Conservation (phyloP, 2,329 filamentous ascomycete genomes). For the Sporothrix globosa region DNA sequence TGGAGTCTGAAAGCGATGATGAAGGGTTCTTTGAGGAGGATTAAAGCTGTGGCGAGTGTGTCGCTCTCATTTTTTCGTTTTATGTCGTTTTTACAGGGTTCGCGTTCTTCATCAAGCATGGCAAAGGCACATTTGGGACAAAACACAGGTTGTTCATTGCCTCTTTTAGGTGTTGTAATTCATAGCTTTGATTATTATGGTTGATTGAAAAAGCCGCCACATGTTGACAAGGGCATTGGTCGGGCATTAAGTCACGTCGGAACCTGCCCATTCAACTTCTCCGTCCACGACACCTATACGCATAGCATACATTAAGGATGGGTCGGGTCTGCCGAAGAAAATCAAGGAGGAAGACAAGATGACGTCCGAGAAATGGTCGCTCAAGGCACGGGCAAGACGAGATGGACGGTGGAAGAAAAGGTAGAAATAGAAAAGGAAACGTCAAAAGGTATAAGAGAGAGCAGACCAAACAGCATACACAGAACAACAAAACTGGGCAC, state of each 20-base stretch:
- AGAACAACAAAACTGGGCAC: neutral
- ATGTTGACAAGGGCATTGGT: neutral
- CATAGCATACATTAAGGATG: neutral
- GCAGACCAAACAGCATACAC: neutral
- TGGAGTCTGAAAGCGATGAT: slow-evolving; percentile 41
- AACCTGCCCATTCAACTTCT: neutral
- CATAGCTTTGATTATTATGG: slow-evolving; percentile 19
- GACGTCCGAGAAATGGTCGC: neutral
- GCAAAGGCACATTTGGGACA: neutral
- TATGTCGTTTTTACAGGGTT: neutral
- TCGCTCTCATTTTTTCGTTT: neutral
- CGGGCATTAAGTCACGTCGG: neutral
- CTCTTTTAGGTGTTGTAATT: neutral
- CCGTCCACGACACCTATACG: neutral
- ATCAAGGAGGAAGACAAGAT: neutral
- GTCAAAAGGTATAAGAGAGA: slow-evolving; percentile 26
- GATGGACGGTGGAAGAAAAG: neutral
- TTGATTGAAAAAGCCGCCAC: neutral
- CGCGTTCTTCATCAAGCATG: neutral
- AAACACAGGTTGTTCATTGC: too few species aligned
- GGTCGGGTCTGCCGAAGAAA: neutral
- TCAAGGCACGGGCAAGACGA: too few species aligned
- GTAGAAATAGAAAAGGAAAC: neutral
- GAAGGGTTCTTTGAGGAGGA: slow-evolving; percentile 61
- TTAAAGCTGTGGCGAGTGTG: slow-evolving; percentile 19